Evolutionary conservation across 768 basidiomycete genomes (phyloP).

Genomic region (Termitomyces sp.): DNA sequence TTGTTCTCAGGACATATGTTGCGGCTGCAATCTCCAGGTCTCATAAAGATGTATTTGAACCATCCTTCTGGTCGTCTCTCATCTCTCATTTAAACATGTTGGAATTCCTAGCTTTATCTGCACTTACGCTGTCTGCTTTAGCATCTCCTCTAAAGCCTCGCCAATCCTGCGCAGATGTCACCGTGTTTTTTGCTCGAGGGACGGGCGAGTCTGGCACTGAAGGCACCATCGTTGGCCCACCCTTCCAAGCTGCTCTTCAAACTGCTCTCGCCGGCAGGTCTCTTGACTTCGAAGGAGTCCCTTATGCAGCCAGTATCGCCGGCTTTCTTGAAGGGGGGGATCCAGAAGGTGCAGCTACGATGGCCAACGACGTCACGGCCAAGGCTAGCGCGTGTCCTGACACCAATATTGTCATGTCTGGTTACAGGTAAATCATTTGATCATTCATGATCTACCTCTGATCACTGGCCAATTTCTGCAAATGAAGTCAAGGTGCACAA

Average conservation of each 20-base stretch:
- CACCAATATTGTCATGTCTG: slow-evolving; percentile 31
- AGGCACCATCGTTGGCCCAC: slow-evolving; percentile 34
- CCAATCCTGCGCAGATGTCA: slow-evolving; percentile 27
- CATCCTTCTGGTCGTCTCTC: neutral
- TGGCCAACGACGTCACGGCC: slow-evolving; percentile 28
- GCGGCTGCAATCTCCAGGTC: neutral
- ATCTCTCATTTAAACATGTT: slow-evolving; percentile 8
- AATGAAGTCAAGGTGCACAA: slow-evolving; percentile 28
- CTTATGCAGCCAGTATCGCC: slow-evolving; percentile 30
- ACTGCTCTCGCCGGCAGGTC: slow-evolving; percentile 24
- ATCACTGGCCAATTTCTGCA: neutral
- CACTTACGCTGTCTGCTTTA: slow-evolving; percentile 17
- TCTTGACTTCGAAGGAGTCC: slow-evolving; percentile 32
- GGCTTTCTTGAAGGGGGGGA: slow-evolving; percentile 38
- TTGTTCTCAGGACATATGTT: neutral
- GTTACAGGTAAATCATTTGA: slow-evolving; percentile 24
- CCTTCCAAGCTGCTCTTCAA: slow-evolving; percentile 27
- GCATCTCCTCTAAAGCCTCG: slow-evolving; percentile 18
- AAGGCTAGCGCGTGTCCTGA: slow-evolving; percentile 26
- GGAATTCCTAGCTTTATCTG: slow-evolving; percentile 11
- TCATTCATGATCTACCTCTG: neutral
- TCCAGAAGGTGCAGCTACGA: slow-evolving; percentile 27
- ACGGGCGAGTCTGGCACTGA: slow-evolving; percentile 30
- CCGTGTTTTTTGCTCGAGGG: slow-evolving; percentile 35
- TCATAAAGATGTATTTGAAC: neutral